Percentiles rank a stretch among this genome's conserved stretches.
Evolutionary conservation across 495 filamentous ascomycete species (phyloP).

Genomic region (Evansstolkia leycettana): DNA sequence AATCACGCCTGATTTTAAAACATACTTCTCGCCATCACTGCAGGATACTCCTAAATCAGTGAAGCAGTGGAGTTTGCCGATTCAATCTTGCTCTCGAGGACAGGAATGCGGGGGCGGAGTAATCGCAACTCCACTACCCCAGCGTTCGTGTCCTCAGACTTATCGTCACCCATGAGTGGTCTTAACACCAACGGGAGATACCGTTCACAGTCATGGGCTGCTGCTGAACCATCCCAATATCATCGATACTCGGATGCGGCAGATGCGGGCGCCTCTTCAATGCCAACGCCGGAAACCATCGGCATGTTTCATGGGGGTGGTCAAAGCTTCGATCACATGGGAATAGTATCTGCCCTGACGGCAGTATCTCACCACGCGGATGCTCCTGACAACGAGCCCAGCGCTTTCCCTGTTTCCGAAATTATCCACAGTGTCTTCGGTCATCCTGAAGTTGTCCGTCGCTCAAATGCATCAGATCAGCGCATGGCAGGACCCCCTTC

Average conservation of each 20-base stretch:
- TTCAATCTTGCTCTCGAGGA: no score
- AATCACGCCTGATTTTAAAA: conserved; percentile 3
- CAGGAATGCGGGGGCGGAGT: no score
- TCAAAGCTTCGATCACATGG: conserved; percentile 13
- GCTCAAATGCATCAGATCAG: background rate
- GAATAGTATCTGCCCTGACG: conserved; percentile 22
- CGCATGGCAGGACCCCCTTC: background rate
- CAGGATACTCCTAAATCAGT: no score
- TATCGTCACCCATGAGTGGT: conserved; percentile 4
- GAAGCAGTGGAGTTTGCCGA: no score
- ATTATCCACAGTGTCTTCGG: background rate
- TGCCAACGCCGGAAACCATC: background rate
- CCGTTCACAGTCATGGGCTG: background rate
- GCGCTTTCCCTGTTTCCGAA: background rate
- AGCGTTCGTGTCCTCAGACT: conserved; percentile 2
- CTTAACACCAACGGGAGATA: conserved; percentile 1
- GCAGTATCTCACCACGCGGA: conserved; percentile 22
- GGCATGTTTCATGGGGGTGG: conserved; percentile 9
- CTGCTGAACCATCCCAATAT: no score
- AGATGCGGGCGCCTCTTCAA: background rate
- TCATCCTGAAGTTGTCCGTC: background rate
- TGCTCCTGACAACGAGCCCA: conserved; percentile 5
- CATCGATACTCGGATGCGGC: no score
- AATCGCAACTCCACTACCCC: conserved; percentile 1
- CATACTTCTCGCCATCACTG: no score